These are phyloP conservation scores for Citrullus mucosospermus DNA, from an alignment of 306 rosid species.

Conservation along the genomic window DNA sequence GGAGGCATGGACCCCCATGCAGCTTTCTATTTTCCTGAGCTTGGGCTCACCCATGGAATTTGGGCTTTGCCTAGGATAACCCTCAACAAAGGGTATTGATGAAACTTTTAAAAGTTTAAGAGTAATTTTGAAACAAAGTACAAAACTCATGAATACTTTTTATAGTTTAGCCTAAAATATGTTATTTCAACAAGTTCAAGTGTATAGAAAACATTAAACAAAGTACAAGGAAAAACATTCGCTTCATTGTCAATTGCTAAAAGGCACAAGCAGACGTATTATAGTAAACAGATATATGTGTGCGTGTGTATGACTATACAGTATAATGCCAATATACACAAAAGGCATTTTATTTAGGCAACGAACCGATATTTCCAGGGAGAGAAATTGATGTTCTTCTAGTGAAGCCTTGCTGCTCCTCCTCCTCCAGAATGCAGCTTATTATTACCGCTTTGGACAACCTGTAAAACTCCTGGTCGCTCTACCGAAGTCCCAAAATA, in stretches of 20 bases:
- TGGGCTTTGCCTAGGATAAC: too few relatives aligned
- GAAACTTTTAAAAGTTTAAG: too few relatives aligned
- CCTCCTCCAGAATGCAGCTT: conserved; percentile 1
- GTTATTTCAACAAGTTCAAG: too few relatives aligned
- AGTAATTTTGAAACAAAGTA: too few relatives aligned
- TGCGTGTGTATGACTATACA: background rate
- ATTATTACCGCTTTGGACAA: background rate
- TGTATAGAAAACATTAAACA: too few relatives aligned
- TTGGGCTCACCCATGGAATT: too few relatives aligned
- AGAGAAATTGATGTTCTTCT: background rate
- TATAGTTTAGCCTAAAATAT: too few relatives aligned
- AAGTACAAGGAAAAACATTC: background rate
- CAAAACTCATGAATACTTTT: too few relatives aligned
- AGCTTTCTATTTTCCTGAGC: too few relatives aligned
- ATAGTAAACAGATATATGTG: background rate
- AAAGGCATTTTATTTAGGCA: background rate
- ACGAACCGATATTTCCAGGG: background rate
- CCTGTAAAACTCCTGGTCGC: background rate
- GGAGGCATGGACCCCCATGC: too few relatives aligned
- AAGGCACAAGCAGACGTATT: background rate
- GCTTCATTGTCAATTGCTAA: background rate
- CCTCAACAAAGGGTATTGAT: too few relatives aligned
- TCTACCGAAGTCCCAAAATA: background rate
- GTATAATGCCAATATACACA: background rate
- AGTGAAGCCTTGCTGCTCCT: background rate